Evolutionary conservation across 202 grass and related monocot species (phyloP).

Genomic region (Bolboschoenoplectus hybrid): DNA sequence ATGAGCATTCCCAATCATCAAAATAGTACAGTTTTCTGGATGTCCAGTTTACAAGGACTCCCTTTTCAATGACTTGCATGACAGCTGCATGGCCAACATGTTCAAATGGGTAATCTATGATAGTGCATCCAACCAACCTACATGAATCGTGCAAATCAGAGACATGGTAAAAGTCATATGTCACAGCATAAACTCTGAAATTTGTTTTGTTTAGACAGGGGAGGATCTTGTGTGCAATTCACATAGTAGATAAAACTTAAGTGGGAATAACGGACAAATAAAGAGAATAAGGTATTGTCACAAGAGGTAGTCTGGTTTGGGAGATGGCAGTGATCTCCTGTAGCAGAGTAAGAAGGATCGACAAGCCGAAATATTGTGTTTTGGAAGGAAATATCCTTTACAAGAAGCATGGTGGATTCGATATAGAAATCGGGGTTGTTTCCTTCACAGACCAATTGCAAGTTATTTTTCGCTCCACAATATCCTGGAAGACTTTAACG

Average conservation of each 20-base stretch:
- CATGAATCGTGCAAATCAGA: not conserved
- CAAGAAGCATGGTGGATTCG: not conserved
- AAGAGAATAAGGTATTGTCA: not conserved
- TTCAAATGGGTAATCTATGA: not conserved
- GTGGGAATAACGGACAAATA: not conserved
- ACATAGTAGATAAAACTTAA: not conserved
- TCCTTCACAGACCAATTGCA: not conserved
- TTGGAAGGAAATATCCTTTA: not conserved
- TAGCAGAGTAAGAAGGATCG: not conserved
- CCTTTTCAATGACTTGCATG: not conserved
- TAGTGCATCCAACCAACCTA: not conserved
- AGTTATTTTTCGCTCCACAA: not conserved
- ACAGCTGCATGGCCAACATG: not conserved
- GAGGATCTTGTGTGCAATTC: not conserved
- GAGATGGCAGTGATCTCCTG: not conserved
- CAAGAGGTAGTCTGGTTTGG: not conserved
- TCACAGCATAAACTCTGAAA: not conserved
- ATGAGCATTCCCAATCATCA: not conserved
- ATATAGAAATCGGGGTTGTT: not conserved
- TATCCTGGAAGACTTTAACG: not conserved
- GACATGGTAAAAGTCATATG: not conserved
- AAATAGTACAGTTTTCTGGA: not conserved
- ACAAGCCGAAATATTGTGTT: conserved; percentile 13
- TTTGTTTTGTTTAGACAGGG: not conserved
- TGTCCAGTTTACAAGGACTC: not conserved